Percentiles rank a stretch among this genome's conserved stretches.
These are phyloP conservation scores for Populus deltoides DNA, from an alignment of 345 rosid genomes.

Conservation along the genomic window DNA sequence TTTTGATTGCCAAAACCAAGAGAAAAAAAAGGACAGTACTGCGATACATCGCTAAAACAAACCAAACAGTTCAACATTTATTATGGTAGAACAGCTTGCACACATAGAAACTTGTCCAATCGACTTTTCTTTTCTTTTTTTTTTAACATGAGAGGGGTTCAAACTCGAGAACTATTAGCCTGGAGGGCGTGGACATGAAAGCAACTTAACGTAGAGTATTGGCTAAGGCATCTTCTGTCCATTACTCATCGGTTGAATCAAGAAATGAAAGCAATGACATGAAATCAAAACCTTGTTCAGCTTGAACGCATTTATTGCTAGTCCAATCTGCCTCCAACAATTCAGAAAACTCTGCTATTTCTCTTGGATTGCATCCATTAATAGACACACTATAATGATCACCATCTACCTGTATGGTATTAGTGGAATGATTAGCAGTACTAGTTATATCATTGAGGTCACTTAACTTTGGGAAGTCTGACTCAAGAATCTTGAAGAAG, in stretches of 20 bases:
- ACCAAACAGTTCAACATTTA: not conserved
- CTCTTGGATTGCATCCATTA: not conserved
- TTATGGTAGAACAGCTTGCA: not conserved
- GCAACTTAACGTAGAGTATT: not conserved
- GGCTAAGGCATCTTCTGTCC: constrained; percentile 6
- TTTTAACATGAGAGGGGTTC: not conserved
- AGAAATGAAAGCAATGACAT: constrained; percentile 22
- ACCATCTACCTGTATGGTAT: not conserved
- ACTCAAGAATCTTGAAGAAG: constrained; percentile 26
- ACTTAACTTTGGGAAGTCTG: constrained; percentile 6
- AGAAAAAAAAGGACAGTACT: not conserved
- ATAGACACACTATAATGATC: not conserved
- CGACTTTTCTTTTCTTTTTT: no score
- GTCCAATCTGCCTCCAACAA: not conserved
- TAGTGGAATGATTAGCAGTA: not conserved
- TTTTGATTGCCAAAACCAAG: not conserved
- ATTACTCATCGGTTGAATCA: constrained; percentile 13
- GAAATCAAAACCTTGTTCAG: constrained; percentile 8
- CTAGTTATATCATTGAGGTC: not conserved
- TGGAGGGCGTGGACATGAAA: not conserved
- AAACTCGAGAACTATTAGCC: not conserved
- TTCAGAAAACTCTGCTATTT: not conserved
- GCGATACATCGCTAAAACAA: not conserved
- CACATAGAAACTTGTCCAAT: no score
- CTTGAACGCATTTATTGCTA: not conserved